Evolutionary conservation across 768 basidiomycete species (phyloP).

Genomic region (Trametes villosa): DNA sequence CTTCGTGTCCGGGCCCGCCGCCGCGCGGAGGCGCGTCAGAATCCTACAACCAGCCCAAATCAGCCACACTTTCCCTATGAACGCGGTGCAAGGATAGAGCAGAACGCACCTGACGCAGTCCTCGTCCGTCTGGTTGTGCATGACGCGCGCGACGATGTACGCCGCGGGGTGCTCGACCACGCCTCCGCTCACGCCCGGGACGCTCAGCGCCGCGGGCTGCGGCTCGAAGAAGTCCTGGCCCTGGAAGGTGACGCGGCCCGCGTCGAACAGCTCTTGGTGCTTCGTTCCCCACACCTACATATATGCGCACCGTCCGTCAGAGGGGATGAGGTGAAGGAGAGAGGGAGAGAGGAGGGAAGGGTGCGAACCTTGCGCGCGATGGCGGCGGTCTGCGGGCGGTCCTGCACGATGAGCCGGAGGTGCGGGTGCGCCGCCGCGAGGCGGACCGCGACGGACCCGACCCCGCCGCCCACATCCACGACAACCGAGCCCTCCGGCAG

Average conservation of each 20-base stretch:
- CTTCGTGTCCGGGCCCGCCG: conserved; percentile 9
- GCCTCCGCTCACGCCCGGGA: not conserved
- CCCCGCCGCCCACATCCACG: conserved; percentile 25
- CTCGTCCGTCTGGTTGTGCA: conserved; percentile 19
- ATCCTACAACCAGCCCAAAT: not conserved
- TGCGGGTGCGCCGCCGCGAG: conserved; percentile 17
- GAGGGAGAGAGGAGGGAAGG: too few relatives aligned
- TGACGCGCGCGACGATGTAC: conserved; percentile 11
- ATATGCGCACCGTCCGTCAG: too few relatives aligned
- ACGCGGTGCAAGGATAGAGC: not conserved
- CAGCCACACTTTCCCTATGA: too few relatives aligned
- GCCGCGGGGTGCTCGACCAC: not conserved
- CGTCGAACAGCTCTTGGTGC: conserved; percentile 10
- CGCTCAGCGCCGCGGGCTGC: conserved; percentile 1
- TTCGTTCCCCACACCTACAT: conserved; percentile 1
- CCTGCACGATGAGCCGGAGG: conserved; percentile 18
- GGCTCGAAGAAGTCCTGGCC: conserved; percentile 17
- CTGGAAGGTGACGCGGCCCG: conserved; percentile 4
- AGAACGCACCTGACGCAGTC: conserved; percentile 1
- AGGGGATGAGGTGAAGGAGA: too few relatives aligned
- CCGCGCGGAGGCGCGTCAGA: conserved; percentile 9
- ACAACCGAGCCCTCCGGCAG: conserved; percentile 11
- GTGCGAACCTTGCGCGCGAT: conserved; percentile 45
- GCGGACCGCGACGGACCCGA: conserved; percentile 18
- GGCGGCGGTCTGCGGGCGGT: conserved; percentile 22